A percentile compares a stretch with the other conserved stretches of the same genome.
These are phyloP conservation scores for Lablab purpureus DNA, from an alignment of 306 rosid species.

Conservation along the genomic window DNA sequence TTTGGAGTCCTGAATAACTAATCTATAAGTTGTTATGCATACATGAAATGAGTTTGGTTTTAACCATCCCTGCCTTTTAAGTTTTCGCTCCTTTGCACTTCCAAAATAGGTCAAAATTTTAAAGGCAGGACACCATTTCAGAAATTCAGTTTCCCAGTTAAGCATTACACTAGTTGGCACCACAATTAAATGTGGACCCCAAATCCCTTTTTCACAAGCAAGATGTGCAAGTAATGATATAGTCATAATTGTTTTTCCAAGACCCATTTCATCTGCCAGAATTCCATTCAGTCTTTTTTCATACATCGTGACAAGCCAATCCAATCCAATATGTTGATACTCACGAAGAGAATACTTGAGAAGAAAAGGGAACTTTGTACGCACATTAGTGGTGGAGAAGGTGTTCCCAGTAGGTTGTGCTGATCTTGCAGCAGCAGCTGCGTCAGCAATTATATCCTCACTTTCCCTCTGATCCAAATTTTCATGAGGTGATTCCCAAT, in stretches of 20 bases:
- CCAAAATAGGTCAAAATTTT: slow-evolving; percentile 95
- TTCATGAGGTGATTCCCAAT: slow-evolving; percentile 50
- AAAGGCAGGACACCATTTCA: slow-evolving; percentile 98
- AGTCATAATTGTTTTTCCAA: slow-evolving; percentile 98
- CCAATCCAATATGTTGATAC: slow-evolving; percentile 98
- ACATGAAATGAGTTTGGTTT: slow-evolving; percentile 95
- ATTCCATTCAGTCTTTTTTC: slow-evolving; percentile 96
- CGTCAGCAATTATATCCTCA: slow-evolving; percentile 88
- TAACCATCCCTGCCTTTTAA: slow-evolving; percentile 95
- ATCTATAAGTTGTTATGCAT: slow-evolving; percentile 95
- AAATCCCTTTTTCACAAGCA: slow-evolving; percentile 97
- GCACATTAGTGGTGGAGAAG: slow-evolving; percentile 95
- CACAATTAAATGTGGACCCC: slow-evolving; percentile 99
- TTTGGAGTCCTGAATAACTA: slow-evolving; percentile 97
- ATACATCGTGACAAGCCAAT: slow-evolving; percentile 99
- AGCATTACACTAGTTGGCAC: slow-evolving; percentile 99
- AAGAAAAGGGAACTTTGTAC: slow-evolving; percentile 94
- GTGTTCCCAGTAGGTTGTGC: slow-evolving; percentile 99
- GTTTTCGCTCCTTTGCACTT: slow-evolving; percentile 93
- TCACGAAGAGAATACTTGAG: slow-evolving; percentile 93
- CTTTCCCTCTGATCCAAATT: slow-evolving; percentile 70
- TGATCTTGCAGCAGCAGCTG: slow-evolving; percentile 99
- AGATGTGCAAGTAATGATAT: slow-evolving; percentile 96
- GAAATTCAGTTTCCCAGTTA: slow-evolving; percentile 99
- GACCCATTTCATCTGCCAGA: slow-evolving; percentile 98